These are phyloP conservation scores for Microbotryomycetes sp. DNA, from an alignment of 1,284 basidiomycete species.

Conservation along the genomic window DNA sequence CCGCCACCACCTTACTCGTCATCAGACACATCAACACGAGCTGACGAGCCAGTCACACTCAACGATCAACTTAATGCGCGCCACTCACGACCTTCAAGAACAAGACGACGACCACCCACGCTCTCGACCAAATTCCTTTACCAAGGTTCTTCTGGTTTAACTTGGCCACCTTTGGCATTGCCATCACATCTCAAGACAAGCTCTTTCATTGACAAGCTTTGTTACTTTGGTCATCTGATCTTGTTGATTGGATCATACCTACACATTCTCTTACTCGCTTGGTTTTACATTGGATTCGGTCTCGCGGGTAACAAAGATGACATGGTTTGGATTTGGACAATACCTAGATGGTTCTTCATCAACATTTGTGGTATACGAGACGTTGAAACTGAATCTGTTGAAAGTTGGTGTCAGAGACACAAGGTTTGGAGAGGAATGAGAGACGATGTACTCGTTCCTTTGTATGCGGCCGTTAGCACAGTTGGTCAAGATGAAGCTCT, in stretches of 20 bases:
- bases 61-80: conserved; percentile 39
- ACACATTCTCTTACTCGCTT: conserved; percentile 51
- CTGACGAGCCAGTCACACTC: too few relatives aligned
- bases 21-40: neutral
- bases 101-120: conserved; percentile 16
- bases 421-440: conserved; percentile 53
- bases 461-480: conserved; percentile 68
- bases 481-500: conserved; percentile 51
- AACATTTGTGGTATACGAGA: neutral
- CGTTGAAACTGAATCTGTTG: conserved; percentile 13
- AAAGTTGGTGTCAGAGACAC: conserved; percentile 7
- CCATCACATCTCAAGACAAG: conserved; percentile 7
- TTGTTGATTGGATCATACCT: conserved; percentile 52
- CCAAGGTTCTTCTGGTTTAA: conserved; percentile 18
- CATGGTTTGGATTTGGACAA: neutral
- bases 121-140: conserved; percentile 24
- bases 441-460: conserved; percentile 52
- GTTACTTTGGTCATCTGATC: conserved; percentile 44
- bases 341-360: too few relatives aligned
- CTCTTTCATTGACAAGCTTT: conserved; percentile 38
- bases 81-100: conserved; percentile 51
- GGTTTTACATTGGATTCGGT: conserved; percentile 41
- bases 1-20: neutral
- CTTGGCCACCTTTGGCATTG: conserved; percentile 21
- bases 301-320: neutral